Evolutionary conservation across 176 grass and related monocot species (phyloP), one percentile per base, ranked within the genome.

Genomic region (Eleusine coracana): DNA sequence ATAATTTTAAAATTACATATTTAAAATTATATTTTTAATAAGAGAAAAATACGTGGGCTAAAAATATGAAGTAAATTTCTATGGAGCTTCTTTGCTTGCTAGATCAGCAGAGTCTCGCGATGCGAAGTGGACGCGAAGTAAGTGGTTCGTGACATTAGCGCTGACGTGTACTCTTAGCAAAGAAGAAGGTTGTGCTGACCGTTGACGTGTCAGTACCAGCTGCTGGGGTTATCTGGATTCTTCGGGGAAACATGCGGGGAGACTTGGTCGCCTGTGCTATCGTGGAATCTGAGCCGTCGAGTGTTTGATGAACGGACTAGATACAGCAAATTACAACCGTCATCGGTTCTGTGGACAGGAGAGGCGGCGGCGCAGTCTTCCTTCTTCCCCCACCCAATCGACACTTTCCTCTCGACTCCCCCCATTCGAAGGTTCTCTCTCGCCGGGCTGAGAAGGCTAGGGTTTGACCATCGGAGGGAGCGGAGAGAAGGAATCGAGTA

Each of bases 381-480:
- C 12, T 48, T 45, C 6, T 45, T 10, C 21, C 16, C 17, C 52
- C 51, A 54, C 42, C 6, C 44, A 9, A 10, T 18, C 1, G 4
- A 11, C 6, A 5, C 54, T 58, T n/a, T 58, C 54, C 54, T 9
- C 25, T 72, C 41, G 15, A 3, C 0, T 44, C 38, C 2, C 27
- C 38, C 15, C 15, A 23, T 25, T 2, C 42, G 20, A 36, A 37
- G 55, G 13, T n/a, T 12, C 28, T 12, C 52, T 12, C 52, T 59
- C 82, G 49, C 18, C 38, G 18, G 18, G 17, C 10, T 1, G 17
- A 54, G 29, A 20, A 6, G 37, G 42, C 73, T 87, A 83, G 86
- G 86, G 80, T 87, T 87, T 54, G 82, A 45, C 55, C 81, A 29
- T n/a, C 3, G 31, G 3, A 17, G 36, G 12, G 27, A n/a, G 60